Conservation (phyloP, 2,329 filamentous ascomycete species). For the Metarhizium anisopliae region DNA sequence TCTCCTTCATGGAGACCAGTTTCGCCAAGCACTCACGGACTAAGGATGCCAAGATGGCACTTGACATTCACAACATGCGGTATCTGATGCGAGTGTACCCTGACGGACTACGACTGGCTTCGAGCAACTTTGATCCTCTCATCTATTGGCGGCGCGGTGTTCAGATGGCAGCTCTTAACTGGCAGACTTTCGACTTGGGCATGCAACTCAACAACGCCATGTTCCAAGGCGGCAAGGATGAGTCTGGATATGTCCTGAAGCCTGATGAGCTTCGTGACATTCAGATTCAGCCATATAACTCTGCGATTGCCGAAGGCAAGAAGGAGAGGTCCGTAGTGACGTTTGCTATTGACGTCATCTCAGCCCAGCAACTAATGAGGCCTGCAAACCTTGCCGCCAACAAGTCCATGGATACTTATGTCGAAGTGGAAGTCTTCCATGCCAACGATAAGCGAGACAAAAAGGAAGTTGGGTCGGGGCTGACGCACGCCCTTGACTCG, state of each 20-base stretch:
- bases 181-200: conserved; percentile 93
- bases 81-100: conserved; percentile 94
- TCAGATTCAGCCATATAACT: conserved; percentile 45
- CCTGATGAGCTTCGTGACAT: conserved; percentile 74
- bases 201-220: conserved; percentile 97
- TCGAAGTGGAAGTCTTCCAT: conserved; percentile 91
- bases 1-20: conserved; percentile 85
- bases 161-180: conserved; percentile 96
- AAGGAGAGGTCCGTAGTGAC: conserved; percentile 73
- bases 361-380: conserved; percentile 87
- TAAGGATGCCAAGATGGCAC: conserved; percentile 63
- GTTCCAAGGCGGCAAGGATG: conserved; percentile 84
- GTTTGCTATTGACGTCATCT: conserved; percentile 83
- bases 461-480: conserved; percentile 58
- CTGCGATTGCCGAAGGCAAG: conserved; percentile 47
- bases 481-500: conserved; percentile 35
- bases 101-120: conserved; percentile 69
- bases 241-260: conserved; percentile 88
- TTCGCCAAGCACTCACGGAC: conserved; percentile 75
- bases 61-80: conserved; percentile 85
- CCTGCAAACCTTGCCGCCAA: conserved; percentile 63
- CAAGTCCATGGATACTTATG: conserved; percentile 77
- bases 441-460: conserved; percentile 91
- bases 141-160: conserved; percentile 92
- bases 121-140: conserved; percentile 90